A percentile compares a stretch with the other conserved stretches of the same genome.
phyloP scores from a whole-genome alignment of 768 basidiomycete genomes.

The Kwoniella dendrophila region DNA sequence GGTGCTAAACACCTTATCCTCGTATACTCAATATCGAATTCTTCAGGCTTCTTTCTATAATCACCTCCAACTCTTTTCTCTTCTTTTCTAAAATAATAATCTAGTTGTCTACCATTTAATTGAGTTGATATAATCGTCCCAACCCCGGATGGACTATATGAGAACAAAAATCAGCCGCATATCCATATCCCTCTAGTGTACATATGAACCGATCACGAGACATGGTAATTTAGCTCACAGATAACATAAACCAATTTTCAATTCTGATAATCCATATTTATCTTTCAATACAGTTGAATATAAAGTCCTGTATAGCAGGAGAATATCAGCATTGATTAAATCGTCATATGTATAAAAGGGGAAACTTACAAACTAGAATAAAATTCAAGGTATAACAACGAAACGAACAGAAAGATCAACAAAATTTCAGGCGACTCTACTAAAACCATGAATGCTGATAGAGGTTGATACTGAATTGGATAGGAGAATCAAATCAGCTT shows the following conservation, averaged over 20 bases:
- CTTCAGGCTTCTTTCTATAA: constrained; percentile 35
- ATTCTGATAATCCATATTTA: constrained; percentile 66
- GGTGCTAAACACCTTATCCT: constrained; percentile 36
- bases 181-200: background rate
- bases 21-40: constrained; percentile 41
- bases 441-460: constrained; percentile 49
- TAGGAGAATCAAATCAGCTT: background rate
- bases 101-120: constrained; percentile 67
- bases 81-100: constrained; percentile 65
- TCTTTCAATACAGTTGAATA: constrained; percentile 63
- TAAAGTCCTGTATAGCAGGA: constrained; percentile 30
- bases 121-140: constrained; percentile 69
- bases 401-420: constrained; percentile 45
- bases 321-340: background rate
- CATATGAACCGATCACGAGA: background rate
- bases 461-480: constrained; percentile 46
- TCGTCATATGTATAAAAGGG: background rate
- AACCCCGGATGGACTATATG: constrained; percentile 63
- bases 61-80: constrained; percentile 48
- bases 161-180: background rate
- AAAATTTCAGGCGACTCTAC: constrained; percentile 52
- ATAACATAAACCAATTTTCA: constrained; percentile 75
- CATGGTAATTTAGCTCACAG: constrained; percentile 54
- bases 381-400: constrained; percentile 50
- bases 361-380: constrained; percentile 49